Evolutionary conservation across 768 basidiomycete genomes (phyloP).

Genomic region (Crassisporium funariophilum): DNA sequence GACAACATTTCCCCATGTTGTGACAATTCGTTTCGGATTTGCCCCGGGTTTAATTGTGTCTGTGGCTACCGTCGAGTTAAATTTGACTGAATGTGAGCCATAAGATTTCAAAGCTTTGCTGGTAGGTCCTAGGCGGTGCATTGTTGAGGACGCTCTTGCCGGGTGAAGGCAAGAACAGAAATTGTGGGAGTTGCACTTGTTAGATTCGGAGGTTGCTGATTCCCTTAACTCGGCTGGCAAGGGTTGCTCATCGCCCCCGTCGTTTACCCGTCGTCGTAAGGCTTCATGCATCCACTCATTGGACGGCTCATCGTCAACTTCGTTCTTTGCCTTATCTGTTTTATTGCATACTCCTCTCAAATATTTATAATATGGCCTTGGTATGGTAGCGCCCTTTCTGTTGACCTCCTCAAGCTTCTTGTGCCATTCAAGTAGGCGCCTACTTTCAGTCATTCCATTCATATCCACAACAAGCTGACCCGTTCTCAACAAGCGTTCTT

Average conservation of each 20-base stretch:
- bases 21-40: slow-evolving; percentile 2
- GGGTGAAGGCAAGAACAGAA: slow-evolving; percentile 6
- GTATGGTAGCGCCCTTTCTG: slow-evolving; percentile 76
- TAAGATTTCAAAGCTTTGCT: slow-evolving; percentile 13
- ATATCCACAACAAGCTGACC: slow-evolving; percentile 9
- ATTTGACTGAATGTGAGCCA: not conserved
- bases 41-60: not conserved
- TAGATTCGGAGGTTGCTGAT: slow-evolving; percentile 15
- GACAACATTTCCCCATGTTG: slow-evolving; percentile 21
- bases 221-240: not conserved
- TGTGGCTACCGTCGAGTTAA: slow-evolving; percentile 9
- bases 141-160: slow-evolving; percentile 2
- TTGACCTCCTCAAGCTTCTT: slow-evolving; percentile 76
- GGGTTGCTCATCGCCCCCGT: not conserved
- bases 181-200: slow-evolving; percentile 20
- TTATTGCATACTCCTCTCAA: slow-evolving; percentile 89
- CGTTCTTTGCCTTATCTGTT: slow-evolving; percentile 74
- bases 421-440: slow-evolving; percentile 85
- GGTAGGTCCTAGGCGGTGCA: slow-evolving; percentile 17
- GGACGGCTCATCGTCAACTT: slow-evolving; percentile 67
- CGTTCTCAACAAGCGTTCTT: slow-evolving; percentile 53
- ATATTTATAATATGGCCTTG: slow-evolving; percentile 91
- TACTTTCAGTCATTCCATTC: not conserved
- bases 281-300: slow-evolving; percentile 44
- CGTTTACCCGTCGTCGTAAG: not conserved